phyloP scores from a whole-genome alignment of 1,284 basidiomycete genomes.

The Cryptococcus sp. region DNA sequence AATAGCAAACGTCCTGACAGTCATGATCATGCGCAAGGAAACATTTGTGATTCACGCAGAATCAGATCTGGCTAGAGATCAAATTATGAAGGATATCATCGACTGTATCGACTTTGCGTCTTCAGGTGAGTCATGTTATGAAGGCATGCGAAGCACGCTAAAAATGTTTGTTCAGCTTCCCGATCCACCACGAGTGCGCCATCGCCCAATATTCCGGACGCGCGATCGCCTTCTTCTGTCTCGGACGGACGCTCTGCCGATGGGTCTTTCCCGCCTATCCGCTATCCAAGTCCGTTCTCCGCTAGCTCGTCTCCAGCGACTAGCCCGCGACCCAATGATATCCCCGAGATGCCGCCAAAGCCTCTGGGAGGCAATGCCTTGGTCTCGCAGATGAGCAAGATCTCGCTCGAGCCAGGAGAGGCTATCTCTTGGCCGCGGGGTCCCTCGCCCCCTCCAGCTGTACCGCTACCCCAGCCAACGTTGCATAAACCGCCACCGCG shows the following conservation, averaged over 20 bases:
- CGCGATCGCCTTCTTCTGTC: slow-evolving; percentile 29
- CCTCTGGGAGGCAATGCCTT: slow-evolving; percentile 32
- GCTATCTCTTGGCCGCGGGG: slow-evolving; percentile 34
- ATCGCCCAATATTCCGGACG: slow-evolving; percentile 15
- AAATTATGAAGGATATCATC: slow-evolving; percentile 70
- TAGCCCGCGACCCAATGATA: slow-evolving; percentile 30
- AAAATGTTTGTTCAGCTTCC: slow-evolving; percentile 10
- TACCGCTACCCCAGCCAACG: neutral
- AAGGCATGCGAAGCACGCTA: neutral
- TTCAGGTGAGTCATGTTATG: slow-evolving; percentile 60
- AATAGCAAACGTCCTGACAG: slow-evolving; percentile 69
- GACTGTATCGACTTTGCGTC: slow-evolving; percentile 83
- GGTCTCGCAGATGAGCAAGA: slow-evolving; percentile 37
- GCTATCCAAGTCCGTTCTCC: slow-evolving; percentile 39
- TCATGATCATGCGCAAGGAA: slow-evolving; percentile 89
- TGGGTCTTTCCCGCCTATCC: slow-evolving; percentile 27
- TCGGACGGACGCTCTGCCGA: slow-evolving; percentile 28
- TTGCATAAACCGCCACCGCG: slow-evolving; percentile 6
- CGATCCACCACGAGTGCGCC: slow-evolving; percentile 16
- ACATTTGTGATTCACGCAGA: slow-evolving; percentile 69
- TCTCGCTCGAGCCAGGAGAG: slow-evolving; percentile 40
- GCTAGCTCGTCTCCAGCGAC: slow-evolving; percentile 26
- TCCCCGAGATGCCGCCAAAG: slow-evolving; percentile 23
- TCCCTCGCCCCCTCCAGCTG: slow-evolving; percentile 25
- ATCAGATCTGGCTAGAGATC: slow-evolving; percentile 66